Percentiles rank a stretch among this genome's conserved stretches.
Evolutionary conservation across 345 rosid genomes (phyloP).

Genomic region (Geranium brycei): DNA sequence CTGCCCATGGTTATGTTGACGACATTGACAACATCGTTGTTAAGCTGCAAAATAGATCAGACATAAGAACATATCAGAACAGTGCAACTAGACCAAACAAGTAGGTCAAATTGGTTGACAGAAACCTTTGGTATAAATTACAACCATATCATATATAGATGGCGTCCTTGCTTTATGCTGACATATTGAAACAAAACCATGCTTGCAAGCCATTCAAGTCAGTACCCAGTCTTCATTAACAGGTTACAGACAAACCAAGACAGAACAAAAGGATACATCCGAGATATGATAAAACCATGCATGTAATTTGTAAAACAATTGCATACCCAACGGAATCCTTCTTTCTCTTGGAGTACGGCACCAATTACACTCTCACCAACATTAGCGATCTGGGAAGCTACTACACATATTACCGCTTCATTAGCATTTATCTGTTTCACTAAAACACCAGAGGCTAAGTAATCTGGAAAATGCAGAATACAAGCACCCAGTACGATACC

Average conservation of each 20-base stretch:
- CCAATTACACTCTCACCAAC: slow-evolving; percentile 90
- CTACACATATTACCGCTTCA: slow-evolving; percentile 64
- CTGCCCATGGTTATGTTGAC: slow-evolving; percentile 85
- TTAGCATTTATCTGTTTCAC: slow-evolving; percentile 43
- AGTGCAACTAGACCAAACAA: neutral
- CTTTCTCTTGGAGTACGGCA: slow-evolving; percentile 72
- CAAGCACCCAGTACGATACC: neutral
- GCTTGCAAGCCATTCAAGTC: neutral
- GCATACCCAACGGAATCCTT: slow-evolving; percentile 80
- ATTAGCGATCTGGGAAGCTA: slow-evolving; percentile 91
- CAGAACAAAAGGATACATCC: neutral
- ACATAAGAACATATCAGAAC: slow-evolving; percentile 2
- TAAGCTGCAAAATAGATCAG: slow-evolving; percentile 49
- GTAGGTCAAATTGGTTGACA: neutral
- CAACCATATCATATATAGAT: neutral
- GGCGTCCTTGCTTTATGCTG: too few relatives aligned
- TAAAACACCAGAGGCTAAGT: slow-evolving; percentile 1
- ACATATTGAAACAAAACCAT: too few relatives aligned
- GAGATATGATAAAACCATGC: neutral
- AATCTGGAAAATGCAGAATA: neutral
- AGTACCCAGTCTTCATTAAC: neutral
- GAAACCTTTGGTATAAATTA: neutral
- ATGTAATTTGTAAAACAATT: neutral
- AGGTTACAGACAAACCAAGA: too few relatives aligned
- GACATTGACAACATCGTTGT: slow-evolving; percentile 78